phyloP scores from a whole-genome alignment of 164 flowering plant species.

The Litsea cubeba region DNA sequence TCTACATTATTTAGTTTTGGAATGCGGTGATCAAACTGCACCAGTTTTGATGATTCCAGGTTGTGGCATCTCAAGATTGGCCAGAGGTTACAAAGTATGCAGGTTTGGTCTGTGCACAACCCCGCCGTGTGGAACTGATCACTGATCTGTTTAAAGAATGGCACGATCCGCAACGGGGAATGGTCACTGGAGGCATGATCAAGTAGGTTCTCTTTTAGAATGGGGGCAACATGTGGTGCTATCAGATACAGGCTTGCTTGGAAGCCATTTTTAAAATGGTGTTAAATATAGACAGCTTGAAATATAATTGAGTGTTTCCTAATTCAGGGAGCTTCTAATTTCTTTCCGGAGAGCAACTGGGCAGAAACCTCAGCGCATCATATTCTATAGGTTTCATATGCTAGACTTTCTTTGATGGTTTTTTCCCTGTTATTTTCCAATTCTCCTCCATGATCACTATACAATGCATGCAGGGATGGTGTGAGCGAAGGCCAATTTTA shows the following conservation, averaged over 20 bases:
- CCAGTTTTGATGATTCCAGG: not conserved
- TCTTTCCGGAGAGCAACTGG: conserved; percentile 87
- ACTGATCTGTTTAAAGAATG: conserved; percentile 24
- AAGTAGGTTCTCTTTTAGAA: conserved; percentile 9
- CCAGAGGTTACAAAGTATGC: conserved; percentile 26
- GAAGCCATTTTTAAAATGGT: not conserved
- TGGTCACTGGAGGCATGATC: conserved; percentile 27
- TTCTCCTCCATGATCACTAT: not conserved
- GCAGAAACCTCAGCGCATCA: conserved; percentile 80
- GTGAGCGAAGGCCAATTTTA: conserved; percentile 47
- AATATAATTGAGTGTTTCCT: not conserved
- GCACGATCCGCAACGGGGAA: conserved; percentile 24
- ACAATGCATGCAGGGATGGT: conserved; percentile 34
- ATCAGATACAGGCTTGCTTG: not conserved
- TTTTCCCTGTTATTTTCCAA: not conserved
- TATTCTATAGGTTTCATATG: conserved; percentile 65
- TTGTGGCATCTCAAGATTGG: conserved; percentile 31
- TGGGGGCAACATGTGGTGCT: not conserved
- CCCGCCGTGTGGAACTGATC: conserved; percentile 29
- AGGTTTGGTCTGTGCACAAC: conserved; percentile 29
- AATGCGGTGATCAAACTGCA: too few species aligned
- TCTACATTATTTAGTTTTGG: too few species aligned
- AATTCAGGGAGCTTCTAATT: conserved; percentile 74
- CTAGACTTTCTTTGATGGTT: not conserved
- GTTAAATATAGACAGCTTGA: not conserved